phyloP scores from a whole-genome alignment of 176 grass and related monocot species.

The Thalia dealbata region DNA sequence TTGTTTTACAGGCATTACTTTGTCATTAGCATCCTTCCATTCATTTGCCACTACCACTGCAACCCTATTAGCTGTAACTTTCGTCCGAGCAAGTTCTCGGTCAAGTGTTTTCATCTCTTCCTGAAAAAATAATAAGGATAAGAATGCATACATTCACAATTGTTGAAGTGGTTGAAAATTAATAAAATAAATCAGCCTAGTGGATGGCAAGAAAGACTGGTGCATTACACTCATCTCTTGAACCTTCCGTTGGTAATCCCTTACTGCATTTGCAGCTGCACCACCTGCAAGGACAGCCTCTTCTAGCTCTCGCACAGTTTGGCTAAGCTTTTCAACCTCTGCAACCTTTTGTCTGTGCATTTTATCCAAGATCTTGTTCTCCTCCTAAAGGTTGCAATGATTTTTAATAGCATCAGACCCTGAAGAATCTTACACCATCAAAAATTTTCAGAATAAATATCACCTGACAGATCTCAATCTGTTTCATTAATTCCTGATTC shows the following conservation, averaged over 20 bases:
- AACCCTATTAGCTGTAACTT: slow-evolving; percentile 90
- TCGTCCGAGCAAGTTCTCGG: slow-evolving; percentile 88
- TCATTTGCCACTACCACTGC: slow-evolving; percentile 95
- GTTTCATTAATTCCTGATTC: slow-evolving; percentile 97
- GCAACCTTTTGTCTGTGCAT: slow-evolving; percentile 94
- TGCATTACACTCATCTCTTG: slow-evolving; percentile 91
- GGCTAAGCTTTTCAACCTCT: slow-evolving; percentile 94
- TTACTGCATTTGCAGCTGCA: slow-evolving; percentile 80
- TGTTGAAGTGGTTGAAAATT: not conserved
- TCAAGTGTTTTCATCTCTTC: slow-evolving; percentile 94
- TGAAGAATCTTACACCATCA: slow-evolving; percentile 10
- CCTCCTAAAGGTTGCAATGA: slow-evolving; percentile 48
- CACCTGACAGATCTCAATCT: slow-evolving; percentile 98
- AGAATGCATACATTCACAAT: not conserved
- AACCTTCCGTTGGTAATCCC: slow-evolving; percentile 96
- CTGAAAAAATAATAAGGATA: slow-evolving; percentile 33
- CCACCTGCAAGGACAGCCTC: slow-evolving; percentile 82
- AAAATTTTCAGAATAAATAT: slow-evolving; percentile 9
- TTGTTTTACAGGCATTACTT: slow-evolving; percentile 99
- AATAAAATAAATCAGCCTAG: not conserved
- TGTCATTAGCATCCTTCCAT: slow-evolving; percentile 99
- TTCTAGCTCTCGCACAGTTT: slow-evolving; percentile 85
- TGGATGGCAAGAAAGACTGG: slow-evolving; percentile 12
- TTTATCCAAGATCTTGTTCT: slow-evolving; percentile 98
- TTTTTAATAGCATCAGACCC: not conserved